These are phyloP conservation scores for Thymus quinquecostatus DNA, from an alignment of 257 asterid species.

Conservation along the genomic window DNA sequence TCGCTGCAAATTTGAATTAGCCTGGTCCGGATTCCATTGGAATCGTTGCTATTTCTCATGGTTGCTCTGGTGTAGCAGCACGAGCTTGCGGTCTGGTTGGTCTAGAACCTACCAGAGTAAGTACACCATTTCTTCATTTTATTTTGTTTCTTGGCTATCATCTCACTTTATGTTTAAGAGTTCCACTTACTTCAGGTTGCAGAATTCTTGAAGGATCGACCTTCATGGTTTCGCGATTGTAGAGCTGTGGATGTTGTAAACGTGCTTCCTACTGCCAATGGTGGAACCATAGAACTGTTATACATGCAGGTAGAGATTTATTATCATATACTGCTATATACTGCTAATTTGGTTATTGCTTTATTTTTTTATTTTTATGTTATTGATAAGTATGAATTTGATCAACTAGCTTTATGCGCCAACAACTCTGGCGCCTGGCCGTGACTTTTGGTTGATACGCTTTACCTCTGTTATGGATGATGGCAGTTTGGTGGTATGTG, in stretches of 20 bases:
- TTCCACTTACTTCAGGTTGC: slow-evolving; percentile 56
- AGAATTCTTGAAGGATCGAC: slow-evolving; percentile 95
- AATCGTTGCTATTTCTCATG: slow-evolving; percentile 97
- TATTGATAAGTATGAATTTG: slow-evolving; percentile 1
- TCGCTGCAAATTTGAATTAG: slow-evolving; percentile 37
- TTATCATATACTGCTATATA: neutral
- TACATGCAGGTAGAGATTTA: slow-evolving; percentile 75
- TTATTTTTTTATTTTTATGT: neutral
- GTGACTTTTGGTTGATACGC: slow-evolving; percentile 90
- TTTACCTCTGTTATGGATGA: slow-evolving; percentile 85
- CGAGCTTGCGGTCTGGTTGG: slow-evolving; percentile 97
- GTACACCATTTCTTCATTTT: neutral
- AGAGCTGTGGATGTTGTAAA: slow-evolving; percentile 80
- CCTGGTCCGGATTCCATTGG: slow-evolving; percentile 99
- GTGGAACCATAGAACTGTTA: slow-evolving; percentile 93
- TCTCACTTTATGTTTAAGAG: neutral
- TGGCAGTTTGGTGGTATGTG: slow-evolving; percentile 84
- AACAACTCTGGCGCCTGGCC: slow-evolving; percentile 92
- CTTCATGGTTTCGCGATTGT: slow-evolving; percentile 95
- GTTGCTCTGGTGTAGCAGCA: slow-evolving; percentile 98
- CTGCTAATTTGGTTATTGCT: neutral
- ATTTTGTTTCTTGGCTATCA: neutral
- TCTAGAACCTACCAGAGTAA: slow-evolving; percentile 89
- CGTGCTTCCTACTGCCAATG: slow-evolving; percentile 91
- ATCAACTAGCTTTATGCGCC: slow-evolving; percentile 74